A percentile compares a stretch with the other conserved stretches of the same genome.
These are phyloP conservation scores for Musa acuminata DNA, from an alignment of 176 grass and related monocot genomes.

Conservation along the genomic window DNA sequence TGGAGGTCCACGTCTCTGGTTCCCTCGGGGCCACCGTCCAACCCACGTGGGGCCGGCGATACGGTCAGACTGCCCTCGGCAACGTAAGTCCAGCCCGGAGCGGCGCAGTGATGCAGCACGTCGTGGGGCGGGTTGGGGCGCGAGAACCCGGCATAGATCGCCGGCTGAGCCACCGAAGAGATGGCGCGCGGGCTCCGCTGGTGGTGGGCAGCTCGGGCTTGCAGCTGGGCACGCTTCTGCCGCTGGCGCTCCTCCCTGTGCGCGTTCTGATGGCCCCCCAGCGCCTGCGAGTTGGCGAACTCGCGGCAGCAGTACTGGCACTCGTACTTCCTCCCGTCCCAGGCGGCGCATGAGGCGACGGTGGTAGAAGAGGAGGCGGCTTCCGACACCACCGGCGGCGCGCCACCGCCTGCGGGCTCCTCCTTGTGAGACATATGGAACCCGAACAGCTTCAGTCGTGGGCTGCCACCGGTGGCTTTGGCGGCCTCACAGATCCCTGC, in stretches of 20 bases:
- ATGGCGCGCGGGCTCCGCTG: no score
- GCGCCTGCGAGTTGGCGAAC: slow-evolving; percentile 52
- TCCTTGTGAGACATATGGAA: no score
- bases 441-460: no score
- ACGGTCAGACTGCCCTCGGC: not conserved
- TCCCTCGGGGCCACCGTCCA: not conserved
- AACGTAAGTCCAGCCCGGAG: not conserved
- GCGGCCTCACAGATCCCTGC: no score
- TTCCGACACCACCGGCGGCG: no score
- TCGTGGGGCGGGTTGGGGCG: not conserved
- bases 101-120: not conserved
- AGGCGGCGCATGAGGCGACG: not conserved
- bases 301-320: slow-evolving; percentile 59
- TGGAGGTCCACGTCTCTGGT: not conserved
- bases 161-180: no score
- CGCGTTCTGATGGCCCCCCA: slow-evolving; percentile 51
- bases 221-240: slow-evolving; percentile 36
- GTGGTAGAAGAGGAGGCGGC: not conserved
- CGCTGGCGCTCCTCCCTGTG: slow-evolving; percentile 60
- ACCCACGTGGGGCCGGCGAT: not conserved
- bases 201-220: not conserved
- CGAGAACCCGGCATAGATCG: no score
- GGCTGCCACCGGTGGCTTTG: no score
- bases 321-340: slow-evolving; percentile 20
- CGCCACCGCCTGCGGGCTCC: no score